These are phyloP conservation scores for Isatis tinctoria DNA, from an alignment of 345 rosid species.

Conservation along the genomic window DNA sequence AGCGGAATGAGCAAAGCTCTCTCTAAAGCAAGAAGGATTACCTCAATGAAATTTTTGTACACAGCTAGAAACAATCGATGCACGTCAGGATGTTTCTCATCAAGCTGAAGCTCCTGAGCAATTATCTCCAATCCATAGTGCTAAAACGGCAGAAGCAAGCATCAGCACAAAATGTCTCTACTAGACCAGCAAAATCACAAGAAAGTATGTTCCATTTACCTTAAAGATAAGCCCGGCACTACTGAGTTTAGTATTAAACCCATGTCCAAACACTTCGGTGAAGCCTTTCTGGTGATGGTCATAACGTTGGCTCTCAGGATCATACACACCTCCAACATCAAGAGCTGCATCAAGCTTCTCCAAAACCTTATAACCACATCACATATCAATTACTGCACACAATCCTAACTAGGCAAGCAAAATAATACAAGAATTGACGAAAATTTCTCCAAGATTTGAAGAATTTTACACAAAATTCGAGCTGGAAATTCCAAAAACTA, in stretches of 20 bases:
- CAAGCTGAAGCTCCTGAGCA: constrained; percentile 68
- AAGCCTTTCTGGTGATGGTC: constrained; percentile 91
- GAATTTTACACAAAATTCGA: background rate
- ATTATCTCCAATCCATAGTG: constrained; percentile 86
- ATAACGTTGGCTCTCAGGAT: constrained; percentile 57
- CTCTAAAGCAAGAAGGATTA: constrained; percentile 3
- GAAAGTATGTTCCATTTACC: constrained; percentile 31
- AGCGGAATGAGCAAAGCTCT: background rate
- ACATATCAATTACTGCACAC: background rate
- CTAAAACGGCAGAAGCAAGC: constrained; percentile 18
- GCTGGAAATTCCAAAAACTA: background rate
- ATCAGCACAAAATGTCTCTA: background rate
- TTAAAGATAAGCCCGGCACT: constrained; percentile 89
- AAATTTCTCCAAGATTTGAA: background rate
- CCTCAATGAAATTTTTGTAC: constrained; percentile 90
- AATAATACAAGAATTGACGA: background rate
- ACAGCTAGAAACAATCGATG: constrained; percentile 56
- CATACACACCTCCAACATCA: constrained; percentile 85
- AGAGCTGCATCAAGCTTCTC: constrained; percentile 82
- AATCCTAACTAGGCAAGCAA: background rate
- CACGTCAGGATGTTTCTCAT: constrained; percentile 65
- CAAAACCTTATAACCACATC: constrained; percentile 47
- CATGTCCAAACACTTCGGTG: constrained; percentile 74
- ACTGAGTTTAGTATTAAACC: constrained; percentile 76
- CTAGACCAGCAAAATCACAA: background rate